Evolutionary conservation across 2,329 filamentous ascomycete species (phyloP).

Genomic region (Diaporthe australafricana): DNA sequence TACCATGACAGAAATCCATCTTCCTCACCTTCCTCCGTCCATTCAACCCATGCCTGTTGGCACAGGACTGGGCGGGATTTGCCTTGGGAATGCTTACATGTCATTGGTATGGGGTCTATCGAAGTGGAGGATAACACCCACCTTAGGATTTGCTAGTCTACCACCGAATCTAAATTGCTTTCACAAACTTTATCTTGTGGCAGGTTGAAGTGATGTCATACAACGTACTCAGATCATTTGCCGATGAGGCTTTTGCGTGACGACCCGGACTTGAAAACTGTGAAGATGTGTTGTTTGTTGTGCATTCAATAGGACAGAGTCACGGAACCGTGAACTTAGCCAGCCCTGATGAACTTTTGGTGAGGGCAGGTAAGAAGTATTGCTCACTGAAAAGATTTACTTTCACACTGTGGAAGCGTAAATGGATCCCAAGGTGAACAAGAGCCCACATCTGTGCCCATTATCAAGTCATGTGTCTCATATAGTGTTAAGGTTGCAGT

Average conservation of each 20-base stretch:
- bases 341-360: no score
- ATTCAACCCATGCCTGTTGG: not conserved
- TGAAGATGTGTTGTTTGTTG: no score
- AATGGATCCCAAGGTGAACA: no score
- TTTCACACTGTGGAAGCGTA: no score
- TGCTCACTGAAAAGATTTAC: no score
- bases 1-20: not conserved
- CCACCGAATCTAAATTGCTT: constrained; percentile 29
- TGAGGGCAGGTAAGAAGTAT: no score
- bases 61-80: not conserved
- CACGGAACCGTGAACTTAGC: no score
- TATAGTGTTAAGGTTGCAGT: no score
- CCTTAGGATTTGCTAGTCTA: constrained; percentile 22
- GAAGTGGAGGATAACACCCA: constrained; percentile 1
- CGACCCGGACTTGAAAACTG: no score
- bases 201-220: not conserved
- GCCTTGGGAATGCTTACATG: not conserved
- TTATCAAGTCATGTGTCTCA: no score
- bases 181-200: not conserved
- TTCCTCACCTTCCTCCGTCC: not conserved
- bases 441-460: no score
- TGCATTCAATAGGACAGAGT: no score
- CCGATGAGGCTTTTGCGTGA: not conserved
- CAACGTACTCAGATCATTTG: not conserved
- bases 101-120: not conserved